Base-by-base conservation (phyloP, 345 rosid genomes). In the Camelina laxa region DNA sequence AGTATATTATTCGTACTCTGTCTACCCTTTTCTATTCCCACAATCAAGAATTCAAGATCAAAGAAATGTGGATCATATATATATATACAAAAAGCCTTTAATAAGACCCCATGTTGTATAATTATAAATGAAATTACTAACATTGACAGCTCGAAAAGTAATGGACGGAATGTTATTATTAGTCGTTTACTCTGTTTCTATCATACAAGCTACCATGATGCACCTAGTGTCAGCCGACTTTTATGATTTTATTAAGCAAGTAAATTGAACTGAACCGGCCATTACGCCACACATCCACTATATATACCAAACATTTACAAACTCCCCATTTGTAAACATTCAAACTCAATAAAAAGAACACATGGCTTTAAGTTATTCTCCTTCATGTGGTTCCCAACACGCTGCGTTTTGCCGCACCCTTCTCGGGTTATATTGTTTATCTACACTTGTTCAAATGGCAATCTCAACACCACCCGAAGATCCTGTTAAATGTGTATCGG, bases 401-500 rank as follows among this genome's bases (percentile, higher is more conserved):
- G 62, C 36, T 1, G 19, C 74, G 47, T 19, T 67, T 75, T 60
- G 63, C 67, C 67, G 67, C 6, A 75, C 7, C 7, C 14, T 72
- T 45, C 19, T 82, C 65, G 33, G 61, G 35, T 54, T 57, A 31
- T 39, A 16, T 7, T 79, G 30, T 20, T 24, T 76, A 16, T 57
- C 75, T 3, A 48, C 69, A 31, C 19, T 88, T 7, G 15, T 79
- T 7, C 35, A 31, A 31, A 31, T 31, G 35, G 35, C 35, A 31
- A 14, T 75, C 69, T 80, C 85, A 51, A 85, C 72, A 31, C 91
- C 95, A 10, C 97, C 91, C 0, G 87, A 75, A 48, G 93, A 90
- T 55, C 97, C 88, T 6, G 82, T 92, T 49, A 79, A 81, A 44
- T 93, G 98, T 55, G 59, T 60, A 9, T 67, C 86, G 16, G 69